Base-by-base conservation (phyloP, 169 alveolate species). In the Blepharisma undulans region DNA sequence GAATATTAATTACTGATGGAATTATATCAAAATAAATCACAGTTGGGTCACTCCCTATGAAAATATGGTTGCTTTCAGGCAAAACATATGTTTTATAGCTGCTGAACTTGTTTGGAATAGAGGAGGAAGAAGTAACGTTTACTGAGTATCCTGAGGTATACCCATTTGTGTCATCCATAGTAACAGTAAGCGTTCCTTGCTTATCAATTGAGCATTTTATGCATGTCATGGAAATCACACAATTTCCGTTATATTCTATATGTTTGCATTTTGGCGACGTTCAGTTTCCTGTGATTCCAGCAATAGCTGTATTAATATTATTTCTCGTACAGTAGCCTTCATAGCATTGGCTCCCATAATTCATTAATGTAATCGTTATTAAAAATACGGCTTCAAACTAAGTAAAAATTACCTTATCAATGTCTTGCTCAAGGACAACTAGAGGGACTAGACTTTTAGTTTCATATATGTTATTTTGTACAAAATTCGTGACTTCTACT, bases 391-490 rank as follows among this genome's bases (percentile, higher is more conserved):
- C 80, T 48, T 48, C 66, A 48, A 48, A 48, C 66, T 48, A 5
- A 3, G 0, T 48, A 48, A 48, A 48, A 48, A 18, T 3, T 48
- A 48, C 66, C 66, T 48, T 48, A 10, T 48, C 66, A 48, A 48
- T 48, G 14, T 48, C 66, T 59, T 84, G 27, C 19, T 84, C 89
- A 7, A 84, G 27, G 6, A 59, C 77, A 10, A 82, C 78, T n/a
- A 59, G 36, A n/a, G 89, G 89, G 27, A 82, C 77, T 0, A 82
- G 60, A 10, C 66, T 82, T 59, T 82, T 82, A 0, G 89, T 82
- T 82, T 82, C 89, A 22, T 32, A 19, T 7, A 82, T 82, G n/a
- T 82, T 82, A 0, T 59, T 30, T 0, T 12, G 25, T 27, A 6
- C 18, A 32, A 48, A 82, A 29, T 82, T 22, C 7, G 34, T 82